These are phyloP conservation scores for Lipomyces mesembrius DNA, from an alignment of 805 yeast genomes.

Conservation along the genomic window DNA sequence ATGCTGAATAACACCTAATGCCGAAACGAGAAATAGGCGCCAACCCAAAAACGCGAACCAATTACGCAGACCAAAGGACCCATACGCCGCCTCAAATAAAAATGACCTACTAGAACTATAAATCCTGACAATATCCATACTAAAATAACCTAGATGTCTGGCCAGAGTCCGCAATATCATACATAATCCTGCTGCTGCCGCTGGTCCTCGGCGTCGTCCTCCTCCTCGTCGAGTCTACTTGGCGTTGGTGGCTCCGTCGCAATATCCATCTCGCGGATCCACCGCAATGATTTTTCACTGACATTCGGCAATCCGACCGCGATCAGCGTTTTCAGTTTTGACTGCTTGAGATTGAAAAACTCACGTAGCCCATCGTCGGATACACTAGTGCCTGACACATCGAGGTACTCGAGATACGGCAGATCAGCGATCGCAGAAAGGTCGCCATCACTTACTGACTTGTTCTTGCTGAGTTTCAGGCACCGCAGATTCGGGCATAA, in stretches of 20 bases:
- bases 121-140: too few species aligned
- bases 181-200: too few species aligned
- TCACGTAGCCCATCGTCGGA: slow-evolving; percentile 22
- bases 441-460: slow-evolving; percentile 25
- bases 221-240: background rate
- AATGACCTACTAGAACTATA: too few species aligned
- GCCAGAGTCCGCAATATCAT: too few species aligned
- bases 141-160: too few species aligned
- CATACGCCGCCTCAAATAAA: too few species aligned
- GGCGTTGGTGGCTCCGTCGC: background rate
- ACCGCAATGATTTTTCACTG: slow-evolving; percentile 12
- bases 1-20: too few species aligned
- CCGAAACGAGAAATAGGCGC: too few species aligned
- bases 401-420: slow-evolving; percentile 14
- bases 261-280: slow-evolving; percentile 9
- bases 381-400: slow-evolving; percentile 27
- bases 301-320: slow-evolving; percentile 25
- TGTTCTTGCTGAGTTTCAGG: slow-evolving; percentile 26
- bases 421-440: slow-evolving; percentile 22
- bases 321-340: slow-evolving; percentile 11
- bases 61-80: too few species aligned
- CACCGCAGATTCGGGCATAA: slow-evolving; percentile 19
- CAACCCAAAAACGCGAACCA: too few species aligned
- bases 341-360: slow-evolving; percentile 3
- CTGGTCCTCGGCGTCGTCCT: background rate